phyloP scores from a whole-genome alignment of 2,329 filamentous ascomycete genomes.

The Scortechinia acanthostroma region DNA sequence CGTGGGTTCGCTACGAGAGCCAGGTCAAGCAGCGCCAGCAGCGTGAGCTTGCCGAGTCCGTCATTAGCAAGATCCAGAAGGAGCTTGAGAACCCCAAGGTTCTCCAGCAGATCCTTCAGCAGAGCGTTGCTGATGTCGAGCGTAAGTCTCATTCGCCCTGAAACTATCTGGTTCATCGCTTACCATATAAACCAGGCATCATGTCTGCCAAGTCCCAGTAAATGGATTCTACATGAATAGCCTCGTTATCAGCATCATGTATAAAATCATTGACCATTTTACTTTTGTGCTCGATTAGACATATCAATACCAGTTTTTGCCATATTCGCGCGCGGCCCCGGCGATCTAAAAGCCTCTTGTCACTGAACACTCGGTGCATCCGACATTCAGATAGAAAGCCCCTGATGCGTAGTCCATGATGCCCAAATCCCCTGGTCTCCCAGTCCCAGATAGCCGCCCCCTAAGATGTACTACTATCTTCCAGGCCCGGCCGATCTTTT shows the following conservation, averaged over 20 bases:
- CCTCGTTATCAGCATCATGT: not conserved
- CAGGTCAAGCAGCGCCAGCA: constrained; percentile 99
- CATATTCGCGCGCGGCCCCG: too few species aligned
- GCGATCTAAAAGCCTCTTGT: too few species aligned
- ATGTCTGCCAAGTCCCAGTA: constrained; percentile 4
- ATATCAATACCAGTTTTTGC: not conserved
- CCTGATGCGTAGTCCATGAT: too few species aligned
- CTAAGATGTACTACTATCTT: too few species aligned
- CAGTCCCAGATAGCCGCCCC: too few species aligned
- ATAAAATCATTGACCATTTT: not conserved
- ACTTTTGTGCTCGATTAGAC: not conserved
- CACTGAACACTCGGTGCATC: too few species aligned
- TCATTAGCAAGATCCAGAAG: constrained; percentile 98
- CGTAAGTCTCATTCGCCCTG: constrained; percentile 46
- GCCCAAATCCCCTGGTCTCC: too few species aligned
- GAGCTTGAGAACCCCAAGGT: constrained; percentile 97
- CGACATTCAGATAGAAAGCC: too few species aligned
- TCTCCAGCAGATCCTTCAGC: constrained; percentile 94
- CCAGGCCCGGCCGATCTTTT: too few species aligned
- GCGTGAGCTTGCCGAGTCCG: constrained; percentile 81
- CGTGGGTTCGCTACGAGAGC: constrained; percentile 96
- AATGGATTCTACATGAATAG: not conserved
- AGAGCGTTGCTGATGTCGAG: constrained; percentile 93
- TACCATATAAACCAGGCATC: not conserved
- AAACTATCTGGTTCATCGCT: not conserved